Percentiles rank a stretch among this genome's conserved stretches.
phyloP scores from a whole-genome alignment of 1,139 yeast species.

The Suhomyces ambrosiae region DNA sequence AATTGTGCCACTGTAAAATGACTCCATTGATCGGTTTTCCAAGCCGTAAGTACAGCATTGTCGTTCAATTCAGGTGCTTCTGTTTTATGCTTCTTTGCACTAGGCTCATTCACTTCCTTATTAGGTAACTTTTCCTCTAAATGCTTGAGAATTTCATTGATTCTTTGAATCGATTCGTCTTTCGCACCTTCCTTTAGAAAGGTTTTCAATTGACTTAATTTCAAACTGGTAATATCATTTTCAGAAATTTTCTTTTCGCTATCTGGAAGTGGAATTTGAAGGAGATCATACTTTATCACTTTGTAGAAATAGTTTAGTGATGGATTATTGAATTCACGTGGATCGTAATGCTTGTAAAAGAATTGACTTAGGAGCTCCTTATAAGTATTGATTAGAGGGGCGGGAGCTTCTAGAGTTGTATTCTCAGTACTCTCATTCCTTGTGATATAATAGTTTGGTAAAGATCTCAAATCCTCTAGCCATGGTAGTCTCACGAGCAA shows the following conservation, averaged over 20 bases:
- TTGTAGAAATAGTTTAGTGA: conserved; percentile 66
- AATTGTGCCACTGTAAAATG: conserved; percentile 45
- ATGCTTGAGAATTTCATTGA: conserved; percentile 20
- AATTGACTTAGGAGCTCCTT: conserved; percentile 42
- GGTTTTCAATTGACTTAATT: conserved; percentile 18
- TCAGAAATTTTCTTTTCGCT: conserved; percentile 24
- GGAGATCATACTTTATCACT: conserved; percentile 63
- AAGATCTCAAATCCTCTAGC: conserved; percentile 60
- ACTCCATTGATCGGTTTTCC: conserved; percentile 39
- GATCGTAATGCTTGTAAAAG: conserved; percentile 51
- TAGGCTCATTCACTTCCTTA: conserved; percentile 16
- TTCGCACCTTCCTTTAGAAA: conserved; percentile 11
- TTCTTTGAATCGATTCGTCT: conserved; percentile 15
- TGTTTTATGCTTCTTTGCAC: conserved; percentile 22
- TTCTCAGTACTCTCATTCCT: conserved; percentile 6
- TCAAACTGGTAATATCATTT: conserved; percentile 22
- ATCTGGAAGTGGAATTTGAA: conserved; percentile 57
- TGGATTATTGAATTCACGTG: conserved; percentile 66
- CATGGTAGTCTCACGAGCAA: conserved; percentile 62
- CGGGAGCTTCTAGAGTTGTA: conserved; percentile 7
- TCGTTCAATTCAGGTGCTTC: conserved; percentile 32
- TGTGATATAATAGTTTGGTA: conserved; percentile 34
- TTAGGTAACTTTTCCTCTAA: conserved; percentile 15
- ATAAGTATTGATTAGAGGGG: conserved; percentile 22
- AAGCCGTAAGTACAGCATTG: conserved; percentile 38